phyloP scores from a whole-genome alignment of 108 stramenopile species.

The Phaeodactylum tricornutum region DNA sequence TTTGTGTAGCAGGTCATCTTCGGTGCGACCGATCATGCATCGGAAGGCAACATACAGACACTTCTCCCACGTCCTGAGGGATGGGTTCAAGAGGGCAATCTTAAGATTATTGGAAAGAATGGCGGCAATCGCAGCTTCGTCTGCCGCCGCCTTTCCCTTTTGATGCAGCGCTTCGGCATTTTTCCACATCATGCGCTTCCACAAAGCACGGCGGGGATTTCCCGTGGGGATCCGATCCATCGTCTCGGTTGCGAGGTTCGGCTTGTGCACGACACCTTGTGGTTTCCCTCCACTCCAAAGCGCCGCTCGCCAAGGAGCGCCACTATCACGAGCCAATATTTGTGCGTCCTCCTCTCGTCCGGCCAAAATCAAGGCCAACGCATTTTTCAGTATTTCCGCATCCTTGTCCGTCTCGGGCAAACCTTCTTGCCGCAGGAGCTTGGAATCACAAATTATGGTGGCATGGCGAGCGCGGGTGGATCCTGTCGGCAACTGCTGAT shows the following conservation, averaged over 20 bases:
- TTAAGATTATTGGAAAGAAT: constrained; percentile 46
- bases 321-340: constrained; percentile 31
- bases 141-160: constrained; percentile 2
- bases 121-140: constrained; percentile 59
- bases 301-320: constrained; percentile 60
- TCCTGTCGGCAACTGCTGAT: constrained; percentile 12
- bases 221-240: constrained; percentile 17
- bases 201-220: constrained; percentile 53
- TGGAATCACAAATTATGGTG: constrained; percentile 10
- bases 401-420: constrained; percentile 14
- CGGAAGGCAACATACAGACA: constrained; percentile 35
- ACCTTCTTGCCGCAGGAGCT: background rate
- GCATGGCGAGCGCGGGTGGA: background rate
- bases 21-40: constrained; percentile 30
- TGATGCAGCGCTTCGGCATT: constrained; percentile 14
- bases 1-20: constrained; percentile 46
- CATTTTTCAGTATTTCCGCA: constrained; percentile 34
- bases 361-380: constrained; percentile 39
- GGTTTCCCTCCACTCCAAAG: constrained; percentile 54
- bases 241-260: constrained; percentile 1
- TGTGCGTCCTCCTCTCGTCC: constrained; percentile 41
- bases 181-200: constrained; percentile 61
- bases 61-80: constrained; percentile 44
- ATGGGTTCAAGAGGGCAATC: constrained; percentile 40
- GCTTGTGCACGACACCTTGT: constrained; percentile 6